Percentiles rank a stretch among this genome's conserved stretches.
phyloP scores from a whole-genome alignment of 352 stramenopile species.

The Globisporangium camurandrum region DNA sequence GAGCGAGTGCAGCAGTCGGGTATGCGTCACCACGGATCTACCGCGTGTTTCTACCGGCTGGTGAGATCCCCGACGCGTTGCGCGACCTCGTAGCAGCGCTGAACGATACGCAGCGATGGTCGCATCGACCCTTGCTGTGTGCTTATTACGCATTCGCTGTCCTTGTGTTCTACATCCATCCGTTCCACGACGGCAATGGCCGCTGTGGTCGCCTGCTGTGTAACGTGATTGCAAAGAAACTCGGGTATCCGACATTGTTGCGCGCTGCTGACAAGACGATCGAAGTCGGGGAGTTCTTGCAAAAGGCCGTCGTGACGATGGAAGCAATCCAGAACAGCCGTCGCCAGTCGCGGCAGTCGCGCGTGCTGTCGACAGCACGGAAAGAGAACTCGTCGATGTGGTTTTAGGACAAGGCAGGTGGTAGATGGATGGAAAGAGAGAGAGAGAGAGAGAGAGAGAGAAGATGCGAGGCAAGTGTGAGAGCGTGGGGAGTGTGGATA shows the following conservation, averaged over 20 bases:
- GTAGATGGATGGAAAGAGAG: no score
- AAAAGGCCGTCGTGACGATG: conserved; percentile 65
- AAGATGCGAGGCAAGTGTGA: no score
- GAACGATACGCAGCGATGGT: conserved; percentile 34
- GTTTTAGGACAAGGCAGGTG: conserved; percentile 45
- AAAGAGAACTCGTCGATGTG: conserved; percentile 80
- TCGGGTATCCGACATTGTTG: conserved; percentile 51
- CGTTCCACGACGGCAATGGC: conserved; percentile 81
- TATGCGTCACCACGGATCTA: conserved; percentile 78
- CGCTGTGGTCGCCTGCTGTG: conserved; percentile 62
- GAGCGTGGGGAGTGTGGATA: no score
- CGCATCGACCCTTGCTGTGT: conserved; percentile 45
- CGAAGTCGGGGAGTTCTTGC: conserved; percentile 60
- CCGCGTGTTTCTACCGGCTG: conserved; percentile 63
- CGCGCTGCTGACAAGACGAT: conserved; percentile 78
- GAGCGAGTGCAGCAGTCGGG: conserved; percentile 51
- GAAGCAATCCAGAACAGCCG: conserved; percentile 57
- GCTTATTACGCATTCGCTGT: conserved; percentile 77
- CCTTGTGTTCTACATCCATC: conserved; percentile 80
- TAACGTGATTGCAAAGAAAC: conserved; percentile 71
- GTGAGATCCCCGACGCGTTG: conserved; percentile 46
- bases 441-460: no score
- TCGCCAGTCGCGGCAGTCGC: conserved; percentile 34
- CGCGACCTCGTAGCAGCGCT: conserved; percentile 32
- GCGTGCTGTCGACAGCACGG: conserved; percentile 32